Evolutionary conservation across 1,284 basidiomycete genomes (phyloP).

Genomic region (Irpex lacteus): DNA sequence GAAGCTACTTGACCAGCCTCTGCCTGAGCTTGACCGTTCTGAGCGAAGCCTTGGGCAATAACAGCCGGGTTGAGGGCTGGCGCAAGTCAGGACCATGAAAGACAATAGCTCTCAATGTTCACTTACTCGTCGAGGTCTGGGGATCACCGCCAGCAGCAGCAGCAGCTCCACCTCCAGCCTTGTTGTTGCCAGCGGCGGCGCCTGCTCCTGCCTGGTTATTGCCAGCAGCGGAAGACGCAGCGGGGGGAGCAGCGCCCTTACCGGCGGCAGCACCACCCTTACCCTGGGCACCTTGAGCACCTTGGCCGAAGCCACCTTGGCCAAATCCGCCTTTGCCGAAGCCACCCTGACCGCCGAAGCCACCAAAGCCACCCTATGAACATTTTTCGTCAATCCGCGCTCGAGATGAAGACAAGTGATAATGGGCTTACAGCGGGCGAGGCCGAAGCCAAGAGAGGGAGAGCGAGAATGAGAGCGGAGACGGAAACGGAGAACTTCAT

Average conservation of each 20-base stretch:
- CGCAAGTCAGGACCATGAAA: conserved; percentile 25
- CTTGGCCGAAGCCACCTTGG: conserved; percentile 15
- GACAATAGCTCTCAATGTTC: background rate
- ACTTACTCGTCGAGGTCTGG: conserved; percentile 29
- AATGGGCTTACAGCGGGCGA: conserved; percentile 29
- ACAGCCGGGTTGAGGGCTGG: conserved; percentile 53
- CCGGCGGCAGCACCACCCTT: conserved; percentile 1
- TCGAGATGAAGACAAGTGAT: background rate
- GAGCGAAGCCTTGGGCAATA: conserved; percentile 49
- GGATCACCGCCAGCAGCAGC: conserved; percentile 15
- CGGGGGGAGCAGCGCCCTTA: conserved; percentile 2
- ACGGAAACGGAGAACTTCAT: conserved; percentile 52
- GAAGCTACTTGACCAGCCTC: conserved; percentile 47
- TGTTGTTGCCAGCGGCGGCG: conserved; percentile 9
- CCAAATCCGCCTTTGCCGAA: background rate
- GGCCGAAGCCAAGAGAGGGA: conserved; percentile 43
- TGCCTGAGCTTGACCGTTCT: conserved; percentile 45
- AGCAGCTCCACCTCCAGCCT: conserved; percentile 14
- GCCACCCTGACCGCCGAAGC: background rate
- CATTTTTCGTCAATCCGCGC: background rate
- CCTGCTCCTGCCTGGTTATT: conserved; percentile 12
- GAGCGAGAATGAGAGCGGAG: conserved; percentile 38
- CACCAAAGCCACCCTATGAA: background rate
- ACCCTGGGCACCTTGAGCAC: conserved; percentile 13
- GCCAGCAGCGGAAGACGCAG: conserved; percentile 9